Conservation (phyloP, 2,329 filamentous ascomycete species). For the Aspergillus fischeri region DNA sequence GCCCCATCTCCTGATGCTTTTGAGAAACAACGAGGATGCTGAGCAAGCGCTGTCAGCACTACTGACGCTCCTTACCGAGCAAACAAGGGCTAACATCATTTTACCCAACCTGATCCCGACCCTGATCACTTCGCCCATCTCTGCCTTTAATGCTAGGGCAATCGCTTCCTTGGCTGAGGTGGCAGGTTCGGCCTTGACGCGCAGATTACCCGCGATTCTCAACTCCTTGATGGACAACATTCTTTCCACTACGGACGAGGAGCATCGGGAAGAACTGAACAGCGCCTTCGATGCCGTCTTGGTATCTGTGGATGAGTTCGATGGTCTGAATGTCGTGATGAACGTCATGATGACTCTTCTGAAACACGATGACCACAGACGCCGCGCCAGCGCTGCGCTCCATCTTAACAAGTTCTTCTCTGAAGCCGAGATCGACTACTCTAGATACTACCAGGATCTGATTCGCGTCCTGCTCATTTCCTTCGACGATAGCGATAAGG, state of each 20-base stretch:
- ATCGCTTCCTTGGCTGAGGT: slow-evolving; percentile 90
- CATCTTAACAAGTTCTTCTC: slow-evolving; percentile 87
- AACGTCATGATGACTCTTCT: slow-evolving; percentile 81
- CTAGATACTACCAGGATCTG: slow-evolving; percentile 91
- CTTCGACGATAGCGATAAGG: slow-evolving; percentile 79
- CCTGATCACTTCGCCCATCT: slow-evolving; percentile 82
- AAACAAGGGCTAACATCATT: slow-evolving; percentile 91
- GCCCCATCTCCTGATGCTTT: slow-evolving; percentile 83
- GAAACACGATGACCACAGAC: slow-evolving; percentile 89
- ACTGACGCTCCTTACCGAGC: slow-evolving; percentile 88
- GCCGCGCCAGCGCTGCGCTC: slow-evolving; percentile 70
- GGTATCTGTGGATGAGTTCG: slow-evolving; percentile 88
- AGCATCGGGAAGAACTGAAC: slow-evolving; percentile 68
- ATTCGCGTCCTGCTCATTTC: slow-evolving; percentile 85
- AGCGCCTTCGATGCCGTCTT: slow-evolving; percentile 84
- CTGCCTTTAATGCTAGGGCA: slow-evolving; percentile 90
- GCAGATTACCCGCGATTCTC: slow-evolving; percentile 82
- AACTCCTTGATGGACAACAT: slow-evolving; percentile 94
- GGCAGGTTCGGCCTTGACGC: slow-evolving; percentile 83
- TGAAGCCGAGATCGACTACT: slow-evolving; percentile 78
- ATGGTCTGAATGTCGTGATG: slow-evolving; percentile 94
- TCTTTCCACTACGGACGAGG: slow-evolving; percentile 67
- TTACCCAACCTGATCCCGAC: slow-evolving; percentile 94
- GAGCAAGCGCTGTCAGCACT: slow-evolving; percentile 90
- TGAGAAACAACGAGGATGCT: slow-evolving; percentile 79